Conservation (phyloP, 306 rosid genomes). For the Parietaria judaica region DNA sequence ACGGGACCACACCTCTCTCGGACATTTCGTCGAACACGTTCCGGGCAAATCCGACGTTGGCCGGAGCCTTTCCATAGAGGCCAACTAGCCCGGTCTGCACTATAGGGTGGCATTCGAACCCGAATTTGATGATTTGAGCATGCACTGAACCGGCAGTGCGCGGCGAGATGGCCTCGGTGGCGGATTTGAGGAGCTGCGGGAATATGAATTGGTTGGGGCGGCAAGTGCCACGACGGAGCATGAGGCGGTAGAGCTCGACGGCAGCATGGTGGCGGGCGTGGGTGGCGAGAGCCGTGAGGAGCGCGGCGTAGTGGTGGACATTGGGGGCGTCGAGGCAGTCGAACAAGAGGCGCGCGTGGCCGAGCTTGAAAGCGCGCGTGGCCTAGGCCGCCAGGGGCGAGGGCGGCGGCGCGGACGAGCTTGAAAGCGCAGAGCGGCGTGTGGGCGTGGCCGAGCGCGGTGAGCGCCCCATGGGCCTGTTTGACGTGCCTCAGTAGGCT, state of each 20-base stretch:
- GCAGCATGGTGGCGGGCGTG: constrained; percentile 29
- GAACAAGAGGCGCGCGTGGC: constrained; percentile 54
- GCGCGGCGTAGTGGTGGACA: constrained; percentile 53
- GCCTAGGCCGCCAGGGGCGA: constrained; percentile 38
- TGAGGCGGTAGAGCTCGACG: constrained; percentile 30
- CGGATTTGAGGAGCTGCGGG: constrained; percentile 53
- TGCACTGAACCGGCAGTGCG: constrained; percentile 30
- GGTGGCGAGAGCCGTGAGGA: constrained; percentile 59
- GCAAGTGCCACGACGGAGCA: constrained; percentile 33
- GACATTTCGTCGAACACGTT: constrained; percentile 64
- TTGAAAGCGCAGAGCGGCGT: constrained; percentile 68
- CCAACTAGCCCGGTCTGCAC: constrained; percentile 61
- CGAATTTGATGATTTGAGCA: constrained; percentile 49
- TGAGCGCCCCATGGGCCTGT: constrained; percentile 57
- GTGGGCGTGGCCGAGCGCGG: constrained; percentile 47
- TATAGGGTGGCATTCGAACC: constrained; percentile 46
- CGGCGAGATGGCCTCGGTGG: constrained; percentile 24
- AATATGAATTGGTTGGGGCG: constrained; percentile 51
- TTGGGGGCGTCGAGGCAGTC: constrained; percentile 43
- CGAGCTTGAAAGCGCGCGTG: constrained; percentile 63
- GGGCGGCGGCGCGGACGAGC: constrained; percentile 53
- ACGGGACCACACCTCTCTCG: constrained; percentile 52
- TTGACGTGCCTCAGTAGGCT: constrained; percentile 45
- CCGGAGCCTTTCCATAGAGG: constrained; percentile 32
- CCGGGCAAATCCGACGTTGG: constrained; percentile 25